Percentiles rank a stretch among this genome's conserved stretches.
These are phyloP conservation scores for Pulveroboletus frians DNA, from an alignment of 768 basidiomycete genomes.

Conservation along the genomic window DNA sequence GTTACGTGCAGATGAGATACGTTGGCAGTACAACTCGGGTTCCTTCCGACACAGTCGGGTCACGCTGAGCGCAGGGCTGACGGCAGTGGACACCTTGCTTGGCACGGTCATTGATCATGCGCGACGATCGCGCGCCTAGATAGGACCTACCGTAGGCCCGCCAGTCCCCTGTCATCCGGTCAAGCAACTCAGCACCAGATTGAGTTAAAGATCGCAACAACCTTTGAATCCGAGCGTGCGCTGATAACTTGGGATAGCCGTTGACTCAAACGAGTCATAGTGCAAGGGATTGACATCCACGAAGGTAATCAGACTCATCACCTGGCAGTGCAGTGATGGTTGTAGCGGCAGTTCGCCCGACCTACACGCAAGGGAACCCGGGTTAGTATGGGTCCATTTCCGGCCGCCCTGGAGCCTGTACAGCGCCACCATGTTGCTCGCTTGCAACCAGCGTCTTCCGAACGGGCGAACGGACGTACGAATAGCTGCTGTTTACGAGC, in stretches of 20 bases:
- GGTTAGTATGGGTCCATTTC: neutral
- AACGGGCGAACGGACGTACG: too few relatives aligned
- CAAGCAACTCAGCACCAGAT: too few relatives aligned
- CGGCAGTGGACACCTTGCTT: neutral
- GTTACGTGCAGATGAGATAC: neutral
- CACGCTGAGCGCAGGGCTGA: neutral
- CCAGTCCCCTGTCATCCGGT: too few relatives aligned
- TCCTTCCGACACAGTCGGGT: conserved; percentile 3
- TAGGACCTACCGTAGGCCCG: neutral
- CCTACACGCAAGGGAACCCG: neutral
- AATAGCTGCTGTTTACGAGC: neutral
- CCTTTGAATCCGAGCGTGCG: too few relatives aligned
- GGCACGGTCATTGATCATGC: neutral
- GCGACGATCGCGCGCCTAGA: neutral
- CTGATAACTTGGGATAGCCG: too few relatives aligned
- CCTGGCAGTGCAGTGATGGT: neutral
- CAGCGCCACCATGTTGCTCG: too few relatives aligned
- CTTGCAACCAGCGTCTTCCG: too few relatives aligned
- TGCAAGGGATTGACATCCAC: too few relatives aligned
- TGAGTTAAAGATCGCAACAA: too few relatives aligned
- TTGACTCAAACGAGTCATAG: too few relatives aligned
- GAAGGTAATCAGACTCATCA: too few relatives aligned
- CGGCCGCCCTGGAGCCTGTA: neutral
- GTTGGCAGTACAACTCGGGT: neutral
- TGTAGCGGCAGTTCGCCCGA: neutral